Evolutionary conservation across 148 eudicot species (phyloP), one percentile per base, ranked within the genome.

Genomic region (Linanthus parryae): DNA sequence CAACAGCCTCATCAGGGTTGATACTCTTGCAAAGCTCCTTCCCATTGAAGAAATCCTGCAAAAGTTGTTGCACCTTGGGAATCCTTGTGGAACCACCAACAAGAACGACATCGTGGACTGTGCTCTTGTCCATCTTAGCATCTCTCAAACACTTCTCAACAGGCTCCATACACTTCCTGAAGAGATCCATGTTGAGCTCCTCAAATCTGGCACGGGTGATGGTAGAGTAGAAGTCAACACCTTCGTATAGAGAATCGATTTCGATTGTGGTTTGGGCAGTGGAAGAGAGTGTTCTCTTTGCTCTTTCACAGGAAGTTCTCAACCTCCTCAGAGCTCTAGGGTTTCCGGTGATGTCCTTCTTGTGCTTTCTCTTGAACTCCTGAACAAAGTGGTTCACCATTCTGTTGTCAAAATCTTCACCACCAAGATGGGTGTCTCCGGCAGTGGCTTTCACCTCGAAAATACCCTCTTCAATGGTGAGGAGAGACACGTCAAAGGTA

Each of bases 1-100:
- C 74, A 16, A 70, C 74, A 23, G 74, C 74, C 65, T 71, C 76
- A 52, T 71, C 76, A n/a, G 76, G 71, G 67, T 71, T 71, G 52
- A 48, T 48, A 12, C 52, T 48, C 34, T 48, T 48, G 20, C 52
- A 48, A 14, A 48, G 34, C 34, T 48, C 52, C 19, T 48, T 48
- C 1, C 54, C 54, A 10, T 50, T 28, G 33, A 31, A 29, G 11
- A 50, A 29, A 7, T 50, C 54, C 8, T 50, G 56, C 13, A 52
- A 14, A 33, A 52, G 40, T 42, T 52, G 41, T 28, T 34, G 42
- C 12, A 52, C 56, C 19, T 50, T 50, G 2, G 54, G 54, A 19
- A 50, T 50, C 10, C 54, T 31, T 8, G 54, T 50, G 39, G 54
- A 50, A 8, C 54, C 54, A 18, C 54, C 54, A 13, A 50, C 54